A percentile compares a stretch with the other conserved stretches of the same genome.
phyloP scores from a whole-genome alignment of 2,329 filamentous ascomycete genomes.

The Exophiala aquamarina region DNA sequence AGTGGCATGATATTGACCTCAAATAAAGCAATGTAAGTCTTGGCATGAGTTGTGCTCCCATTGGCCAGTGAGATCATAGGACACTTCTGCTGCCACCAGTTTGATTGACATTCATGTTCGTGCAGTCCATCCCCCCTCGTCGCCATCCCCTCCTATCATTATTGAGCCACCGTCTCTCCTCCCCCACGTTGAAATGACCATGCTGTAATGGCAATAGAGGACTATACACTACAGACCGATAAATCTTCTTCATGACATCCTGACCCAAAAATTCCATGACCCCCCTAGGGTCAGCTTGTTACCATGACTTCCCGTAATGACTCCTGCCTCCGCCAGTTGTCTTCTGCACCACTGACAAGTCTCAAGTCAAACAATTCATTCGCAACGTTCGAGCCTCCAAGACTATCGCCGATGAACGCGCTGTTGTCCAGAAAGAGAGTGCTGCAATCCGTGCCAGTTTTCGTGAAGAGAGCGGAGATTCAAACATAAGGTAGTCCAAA shows the following conservation, averaged over 20 bases:
- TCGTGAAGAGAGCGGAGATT: slow-evolving; percentile 92
- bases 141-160: too few relatives aligned
- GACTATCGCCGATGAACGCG: slow-evolving; percentile 97
- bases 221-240: slow-evolving; percentile 1
- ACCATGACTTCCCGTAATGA: slow-evolving; percentile 26
- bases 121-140: too few relatives aligned
- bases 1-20: too few relatives aligned
- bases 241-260: slow-evolving; percentile 26
- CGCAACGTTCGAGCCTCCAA: slow-evolving; percentile 98
- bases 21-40: too few relatives aligned
- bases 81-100: too few relatives aligned
- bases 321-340: background rate
- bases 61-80: too few relatives aligned
- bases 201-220: too few relatives aligned
- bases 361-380: slow-evolving; percentile 96
- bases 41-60: too few relatives aligned
- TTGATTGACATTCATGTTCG: too few relatives aligned
- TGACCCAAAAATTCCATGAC: slow-evolving; percentile 14
- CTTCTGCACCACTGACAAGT: slow-evolving; percentile 12
- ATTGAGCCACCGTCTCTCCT: too few relatives aligned
- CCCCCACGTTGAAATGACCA: too few relatives aligned
- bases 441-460: slow-evolving; percentile 97
- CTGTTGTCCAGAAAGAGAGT: slow-evolving; percentile 98
- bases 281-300: slow-evolving; percentile 20
- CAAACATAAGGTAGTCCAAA: slow-evolving; percentile 72